A percentile compares a stretch with the other conserved stretches of the same genome.
Conservation (phyloP, 1,139 yeast genomes). For the Candida sanyaensis region DNA sequence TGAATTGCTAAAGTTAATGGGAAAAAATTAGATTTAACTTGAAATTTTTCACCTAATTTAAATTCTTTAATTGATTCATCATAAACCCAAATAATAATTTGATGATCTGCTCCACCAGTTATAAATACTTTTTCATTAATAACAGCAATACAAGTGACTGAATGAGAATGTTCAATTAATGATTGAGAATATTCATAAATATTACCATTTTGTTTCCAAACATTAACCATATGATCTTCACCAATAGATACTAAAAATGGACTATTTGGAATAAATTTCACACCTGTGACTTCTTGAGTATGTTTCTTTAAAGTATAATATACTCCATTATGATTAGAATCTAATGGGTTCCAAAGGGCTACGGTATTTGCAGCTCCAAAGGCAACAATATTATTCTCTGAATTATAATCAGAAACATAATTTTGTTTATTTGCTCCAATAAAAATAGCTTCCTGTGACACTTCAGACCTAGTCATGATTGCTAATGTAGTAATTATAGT, state of each 20-base stretch:
- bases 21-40: constrained; percentile 52
- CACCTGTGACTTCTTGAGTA: constrained; percentile 57
- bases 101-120: constrained; percentile 71
- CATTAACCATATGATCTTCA: constrained; percentile 60
- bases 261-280: constrained; percentile 52
- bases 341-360: constrained; percentile 72
- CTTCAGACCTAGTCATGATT: constrained; percentile 3
- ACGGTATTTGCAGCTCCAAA: constrained; percentile 76
- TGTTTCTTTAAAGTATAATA: constrained; percentile 60
- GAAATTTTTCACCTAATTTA: constrained; percentile 32
- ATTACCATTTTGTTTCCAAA: constrained; percentile 51
- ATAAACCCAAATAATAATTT: constrained; percentile 52
- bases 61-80: constrained; percentile 18
- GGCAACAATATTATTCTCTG: constrained; percentile 49
- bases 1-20: constrained; percentile 66
- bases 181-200: constrained; percentile 31
- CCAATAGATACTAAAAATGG: constrained; percentile 58
- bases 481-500: neutral
- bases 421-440: constrained; percentile 81
- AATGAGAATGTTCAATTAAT: constrained; percentile 40
- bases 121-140: constrained; percentile 39
- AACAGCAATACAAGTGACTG: constrained; percentile 53
- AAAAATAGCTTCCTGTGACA: constrained; percentile 56
- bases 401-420: constrained; percentile 61
- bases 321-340: constrained; percentile 45